phyloP scores from a whole-genome alignment of 2,329 filamentous ascomycete genomes.

The Xenoacremonium recifei region DNA sequence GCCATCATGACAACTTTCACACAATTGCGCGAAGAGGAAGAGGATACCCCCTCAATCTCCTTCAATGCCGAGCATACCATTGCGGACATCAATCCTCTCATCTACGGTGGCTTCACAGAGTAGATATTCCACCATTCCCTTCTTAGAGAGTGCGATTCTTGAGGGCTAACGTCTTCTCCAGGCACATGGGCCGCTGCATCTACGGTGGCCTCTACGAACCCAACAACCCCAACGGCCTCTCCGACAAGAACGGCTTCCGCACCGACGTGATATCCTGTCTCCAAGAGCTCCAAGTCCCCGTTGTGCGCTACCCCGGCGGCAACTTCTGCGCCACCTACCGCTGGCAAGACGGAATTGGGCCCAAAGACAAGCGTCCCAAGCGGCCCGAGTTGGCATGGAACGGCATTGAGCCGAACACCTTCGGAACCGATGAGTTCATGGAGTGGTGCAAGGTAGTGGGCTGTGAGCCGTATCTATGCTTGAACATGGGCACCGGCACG shows the following conservation, averaged over 20 bases:
- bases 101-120: conserved; percentile 82
- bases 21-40: conserved; percentile 2
- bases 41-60: conserved; percentile 42
- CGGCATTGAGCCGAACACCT: conserved; percentile 71
- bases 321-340: conserved; percentile 84
- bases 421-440: conserved; percentile 84
- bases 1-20: conserved; percentile 11
- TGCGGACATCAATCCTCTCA: conserved; percentile 72
- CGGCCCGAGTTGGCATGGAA: conserved; percentile 69
- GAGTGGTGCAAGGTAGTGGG: conserved; percentile 70
- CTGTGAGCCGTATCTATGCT: conserved; percentile 72
- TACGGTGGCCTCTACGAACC: conserved; percentile 83
- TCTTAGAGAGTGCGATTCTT: conserved; percentile 27
- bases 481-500: conserved; percentile 72
- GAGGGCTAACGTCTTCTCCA: conserved; percentile 28
- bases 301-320: conserved; percentile 78
- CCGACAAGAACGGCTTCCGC: conserved; percentile 71
- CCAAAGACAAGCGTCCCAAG: conserved; percentile 61
- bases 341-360: conserved; percentile 78
- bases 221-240: conserved; percentile 63
- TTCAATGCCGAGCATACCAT: conserved; percentile 64
- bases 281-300: conserved; percentile 70
- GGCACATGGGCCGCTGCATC: conserved; percentile 84
- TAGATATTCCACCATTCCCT: conserved; percentile 26
- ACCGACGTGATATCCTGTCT: conserved; percentile 73